Evolutionary conservation across 192 early-diverging fungal species (phyloP).

Genomic region (Glomus cerebriforme): DNA sequence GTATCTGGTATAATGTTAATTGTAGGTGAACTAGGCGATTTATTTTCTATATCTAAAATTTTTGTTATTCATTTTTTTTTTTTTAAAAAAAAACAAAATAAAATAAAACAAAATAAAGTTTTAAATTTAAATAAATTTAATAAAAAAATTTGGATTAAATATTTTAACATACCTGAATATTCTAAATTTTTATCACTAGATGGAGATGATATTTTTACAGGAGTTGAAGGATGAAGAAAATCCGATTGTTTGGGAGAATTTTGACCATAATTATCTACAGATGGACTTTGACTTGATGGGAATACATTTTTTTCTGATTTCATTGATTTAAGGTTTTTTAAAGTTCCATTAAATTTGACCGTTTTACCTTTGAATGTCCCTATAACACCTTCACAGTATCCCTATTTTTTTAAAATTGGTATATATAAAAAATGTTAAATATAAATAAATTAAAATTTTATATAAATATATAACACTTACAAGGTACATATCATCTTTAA

Average conservation of each 20-base stretch:
- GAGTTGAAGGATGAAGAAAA: not conserved
- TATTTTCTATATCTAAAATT: not conserved
- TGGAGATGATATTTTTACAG: not conserved
- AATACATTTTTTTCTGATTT: not conserved
- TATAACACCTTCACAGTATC: conserved; percentile 60
- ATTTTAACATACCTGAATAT: not conserved
- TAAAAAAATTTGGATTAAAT: too few species aligned
- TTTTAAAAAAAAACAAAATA: too few species aligned
- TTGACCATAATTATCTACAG: not conserved
- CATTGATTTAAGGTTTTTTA: not conserved
- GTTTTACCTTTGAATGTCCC: conserved; percentile 50
- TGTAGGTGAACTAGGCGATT: not conserved
- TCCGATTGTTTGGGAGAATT: not conserved
- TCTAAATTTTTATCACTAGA: not conserved
- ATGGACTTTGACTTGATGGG: not conserved
- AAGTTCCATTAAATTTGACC: conserved; percentile 45
- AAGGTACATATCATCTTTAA: conserved; percentile 44
- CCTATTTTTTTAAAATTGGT: too few species aligned
- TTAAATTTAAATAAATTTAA: too few species aligned
- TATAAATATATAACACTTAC: conserved; percentile 28
- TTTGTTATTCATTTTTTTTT: too few species aligned
- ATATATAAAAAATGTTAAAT: not conserved
- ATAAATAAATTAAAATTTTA: not conserved
- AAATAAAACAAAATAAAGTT: too few species aligned
- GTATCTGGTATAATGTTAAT: not conserved